phyloP scores from a whole-genome alignment of 129 eudicot species.

The Tagetes erecta region DNA sequence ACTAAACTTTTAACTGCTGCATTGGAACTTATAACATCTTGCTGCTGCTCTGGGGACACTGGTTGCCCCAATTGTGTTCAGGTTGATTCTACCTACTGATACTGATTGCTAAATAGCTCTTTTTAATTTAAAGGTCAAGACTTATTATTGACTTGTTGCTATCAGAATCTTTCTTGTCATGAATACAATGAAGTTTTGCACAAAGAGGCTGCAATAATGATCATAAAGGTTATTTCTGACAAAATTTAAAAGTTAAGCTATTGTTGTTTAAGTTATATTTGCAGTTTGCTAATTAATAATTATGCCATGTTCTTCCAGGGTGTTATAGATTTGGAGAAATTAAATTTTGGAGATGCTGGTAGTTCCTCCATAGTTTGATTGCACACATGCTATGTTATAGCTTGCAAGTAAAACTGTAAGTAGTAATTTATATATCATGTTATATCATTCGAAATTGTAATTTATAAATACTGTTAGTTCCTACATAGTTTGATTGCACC shows the following conservation, averaged over 20 bases:
- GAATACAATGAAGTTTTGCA: slow-evolving; percentile 96
- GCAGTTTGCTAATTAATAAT: not conserved
- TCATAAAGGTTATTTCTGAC: slow-evolving; percentile 63
- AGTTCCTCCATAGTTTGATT: slow-evolving; percentile 8
- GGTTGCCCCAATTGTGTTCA: slow-evolving; percentile 97
- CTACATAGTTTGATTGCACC: not conserved
- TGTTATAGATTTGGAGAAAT: slow-evolving; percentile 56
- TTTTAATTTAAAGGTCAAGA: not conserved
- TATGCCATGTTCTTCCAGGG: slow-evolving; percentile 50
- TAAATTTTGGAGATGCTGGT: slow-evolving; percentile 16
- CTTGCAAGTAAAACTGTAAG: not conserved
- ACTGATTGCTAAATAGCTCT: not conserved
- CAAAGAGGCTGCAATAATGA: slow-evolving; percentile 88
- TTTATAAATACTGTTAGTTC: too few relatives aligned
- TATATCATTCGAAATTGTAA: not conserved
- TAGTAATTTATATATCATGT: not conserved
- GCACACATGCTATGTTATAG: not conserved
- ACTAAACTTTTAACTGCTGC: slow-evolving; percentile 67
- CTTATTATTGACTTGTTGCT: slow-evolving; percentile 9
- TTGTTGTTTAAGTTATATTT: not conserved
- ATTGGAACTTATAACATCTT: slow-evolving; percentile 72
- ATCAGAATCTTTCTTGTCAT: slow-evolving; percentile 68
- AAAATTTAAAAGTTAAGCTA: not conserved
- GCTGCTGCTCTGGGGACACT: slow-evolving; percentile 73
- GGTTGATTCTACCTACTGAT: slow-evolving; percentile 39